Percentiles rank a stretch among this genome's conserved stretches.
Evolutionary conservation across 495 filamentous ascomycete species (phyloP).

Genomic region (Achaetomiella virescens): DNA sequence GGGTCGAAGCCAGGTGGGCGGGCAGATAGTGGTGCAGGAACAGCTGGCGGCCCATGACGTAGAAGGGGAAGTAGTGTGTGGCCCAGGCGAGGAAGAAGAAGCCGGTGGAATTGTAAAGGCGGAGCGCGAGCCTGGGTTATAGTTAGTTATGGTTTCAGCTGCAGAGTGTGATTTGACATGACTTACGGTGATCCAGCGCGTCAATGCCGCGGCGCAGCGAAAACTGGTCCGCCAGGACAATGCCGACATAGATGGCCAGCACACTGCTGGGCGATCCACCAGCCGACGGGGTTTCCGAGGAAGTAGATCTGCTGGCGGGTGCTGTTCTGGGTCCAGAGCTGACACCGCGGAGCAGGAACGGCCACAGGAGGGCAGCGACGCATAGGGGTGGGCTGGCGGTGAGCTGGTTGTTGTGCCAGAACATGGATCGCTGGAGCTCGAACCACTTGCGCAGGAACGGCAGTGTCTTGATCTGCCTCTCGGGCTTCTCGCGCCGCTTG

Average conservation of each 20-base stretch:
- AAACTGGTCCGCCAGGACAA: conserved; percentile 87
- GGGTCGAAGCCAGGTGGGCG: conserved; percentile 83
- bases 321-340: conserved; percentile 98
- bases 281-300: conserved; percentile 92
- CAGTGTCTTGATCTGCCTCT: conserved; percentile 69
- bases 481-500: conserved; percentile 62
- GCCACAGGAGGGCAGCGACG: conserved; percentile 93
- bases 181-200: conserved; percentile 88
- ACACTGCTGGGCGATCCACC: conserved; percentile 94
- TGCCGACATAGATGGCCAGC: conserved; percentile 87
- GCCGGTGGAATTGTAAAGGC: conserved; percentile 94
- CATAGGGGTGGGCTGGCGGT: conserved; percentile 95
- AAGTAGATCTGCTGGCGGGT: conserved; percentile 98
- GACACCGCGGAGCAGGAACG: conserved; percentile 90
- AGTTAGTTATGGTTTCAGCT: conserved; percentile 13
- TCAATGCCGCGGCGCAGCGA: conserved; percentile 88
- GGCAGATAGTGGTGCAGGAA: conserved; percentile 98
- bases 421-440: conserved; percentile 96
- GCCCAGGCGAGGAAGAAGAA: conserved; percentile 99
- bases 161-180: not conserved
- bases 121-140: conserved; percentile 69
- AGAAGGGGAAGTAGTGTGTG: conserved; percentile 97
- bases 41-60: conserved; percentile 92
- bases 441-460: conserved; percentile 93
- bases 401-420: conserved; percentile 96